phyloP scores from a whole-genome alignment of 495 filamentous ascomycete genomes.

The Rusavskia elegans region DNA sequence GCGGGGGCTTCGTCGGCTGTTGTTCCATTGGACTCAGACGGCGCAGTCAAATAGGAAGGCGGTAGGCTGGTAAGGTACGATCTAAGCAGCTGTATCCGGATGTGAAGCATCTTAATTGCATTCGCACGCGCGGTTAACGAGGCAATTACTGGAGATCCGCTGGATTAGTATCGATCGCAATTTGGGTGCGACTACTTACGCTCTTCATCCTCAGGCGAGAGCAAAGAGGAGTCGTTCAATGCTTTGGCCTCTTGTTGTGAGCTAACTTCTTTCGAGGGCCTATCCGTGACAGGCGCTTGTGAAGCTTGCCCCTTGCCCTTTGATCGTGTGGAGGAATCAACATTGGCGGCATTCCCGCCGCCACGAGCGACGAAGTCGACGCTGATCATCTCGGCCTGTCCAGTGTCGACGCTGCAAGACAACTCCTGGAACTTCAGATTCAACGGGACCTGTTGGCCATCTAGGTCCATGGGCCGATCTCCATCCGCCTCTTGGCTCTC shows the following conservation, averaged over 20 bases:
- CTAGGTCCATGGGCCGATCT: slow-evolving; percentile 57
- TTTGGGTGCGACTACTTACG: slow-evolving; percentile 20
- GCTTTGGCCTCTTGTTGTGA: slow-evolving; percentile 23
- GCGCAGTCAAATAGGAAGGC: slow-evolving; percentile 33
- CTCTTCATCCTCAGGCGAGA: slow-evolving; percentile 71
- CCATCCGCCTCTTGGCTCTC: slow-evolving; percentile 37
- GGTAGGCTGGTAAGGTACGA: slow-evolving; percentile 65
- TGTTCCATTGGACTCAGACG: slow-evolving; percentile 16
- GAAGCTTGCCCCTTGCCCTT: slow-evolving; percentile 9
- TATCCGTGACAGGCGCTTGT: slow-evolving; percentile 4
- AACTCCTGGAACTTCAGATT: slow-evolving; percentile 67
- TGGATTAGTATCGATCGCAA: slow-evolving; percentile 3
- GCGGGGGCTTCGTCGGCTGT: slow-evolving; percentile 39
- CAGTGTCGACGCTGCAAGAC: slow-evolving; percentile 77
- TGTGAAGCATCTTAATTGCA: slow-evolving; percentile 79
- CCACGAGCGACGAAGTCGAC: slow-evolving; percentile 80
- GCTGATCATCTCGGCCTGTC: slow-evolving; percentile 93
- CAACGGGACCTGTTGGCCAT: slow-evolving; percentile 39
- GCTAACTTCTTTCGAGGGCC: slow-evolving; percentile 22
- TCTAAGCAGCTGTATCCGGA: slow-evolving; percentile 66
- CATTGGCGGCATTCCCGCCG: slow-evolving; percentile 59
- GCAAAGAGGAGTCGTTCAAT: slow-evolving; percentile 26
- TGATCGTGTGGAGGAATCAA: slow-evolving; percentile 20
- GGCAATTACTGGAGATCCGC: slow-evolving; percentile 35
- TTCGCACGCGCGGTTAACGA: slow-evolving; percentile 75